phyloP scores from a whole-genome alignment of 371 early-diverging fungal genomes.

The Mycotypha africana region DNA sequence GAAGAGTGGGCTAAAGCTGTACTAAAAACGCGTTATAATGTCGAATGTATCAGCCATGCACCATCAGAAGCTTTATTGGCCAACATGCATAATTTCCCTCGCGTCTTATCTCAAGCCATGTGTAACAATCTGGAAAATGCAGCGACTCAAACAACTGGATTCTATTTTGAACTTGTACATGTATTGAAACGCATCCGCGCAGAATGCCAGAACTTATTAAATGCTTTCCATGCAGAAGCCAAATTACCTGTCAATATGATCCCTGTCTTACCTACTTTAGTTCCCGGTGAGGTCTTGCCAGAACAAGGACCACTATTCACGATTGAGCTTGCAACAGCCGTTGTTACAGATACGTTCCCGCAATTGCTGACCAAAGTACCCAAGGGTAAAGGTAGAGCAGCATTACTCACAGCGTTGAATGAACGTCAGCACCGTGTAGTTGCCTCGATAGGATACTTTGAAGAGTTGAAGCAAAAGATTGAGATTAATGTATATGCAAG shows the following conservation, averaged over 20 bases:
- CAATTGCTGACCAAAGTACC: conserved; percentile 36
- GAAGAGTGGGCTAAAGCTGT: conserved; percentile 79
- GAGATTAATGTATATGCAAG: conserved; percentile 71
- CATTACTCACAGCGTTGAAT: conserved; percentile 31
- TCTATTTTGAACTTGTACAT: conserved; percentile 67
- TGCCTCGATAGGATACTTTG: conserved; percentile 62
- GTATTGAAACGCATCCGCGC: conserved; percentile 66
- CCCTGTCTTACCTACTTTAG: conserved; percentile 57
- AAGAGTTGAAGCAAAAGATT: conserved; percentile 58
- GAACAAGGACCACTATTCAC: conserved; percentile 55
- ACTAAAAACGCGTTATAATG: conserved; percentile 32
- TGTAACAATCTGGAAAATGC: conserved; percentile 49
- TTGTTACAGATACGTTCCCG: conserved; percentile 52
- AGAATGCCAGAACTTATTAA: conserved; percentile 69
- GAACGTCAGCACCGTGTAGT: conserved; percentile 63
- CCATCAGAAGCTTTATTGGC: conserved; percentile 38
- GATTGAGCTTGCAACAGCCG: conserved; percentile 50
- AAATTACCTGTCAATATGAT: conserved; percentile 38
- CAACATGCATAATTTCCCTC: conserved; percentile 41
- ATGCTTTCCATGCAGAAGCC: conserved; percentile 53
- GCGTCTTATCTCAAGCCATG: conserved; percentile 45
- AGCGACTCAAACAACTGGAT: conserved; percentile 22
- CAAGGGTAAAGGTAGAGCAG: conserved; percentile 32
- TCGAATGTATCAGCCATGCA: conserved; percentile 38
- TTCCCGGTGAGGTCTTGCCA: conserved; percentile 39